These are phyloP conservation scores for Trichoderma guizhouense DNA, from an alignment of 2,329 filamentous ascomycete species.

Conservation along the genomic window DNA sequence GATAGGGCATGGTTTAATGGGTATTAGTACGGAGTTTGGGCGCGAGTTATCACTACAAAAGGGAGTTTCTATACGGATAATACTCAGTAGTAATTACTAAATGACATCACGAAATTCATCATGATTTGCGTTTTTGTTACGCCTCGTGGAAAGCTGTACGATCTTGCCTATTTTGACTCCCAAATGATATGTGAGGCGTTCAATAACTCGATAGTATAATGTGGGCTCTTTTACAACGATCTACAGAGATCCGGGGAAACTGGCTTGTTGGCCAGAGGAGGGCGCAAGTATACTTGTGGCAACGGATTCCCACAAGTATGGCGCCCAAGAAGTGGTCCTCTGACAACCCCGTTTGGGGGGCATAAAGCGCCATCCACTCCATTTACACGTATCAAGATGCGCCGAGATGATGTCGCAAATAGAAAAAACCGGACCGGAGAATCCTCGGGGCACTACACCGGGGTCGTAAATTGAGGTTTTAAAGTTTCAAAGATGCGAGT, in stretches of 20 bases:
- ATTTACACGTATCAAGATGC: background rate
- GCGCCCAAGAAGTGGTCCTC: background rate
- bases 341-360: background rate
- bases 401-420: background rate
- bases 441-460: background rate
- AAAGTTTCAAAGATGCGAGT: background rate
- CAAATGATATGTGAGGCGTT: background rate
- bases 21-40: background rate
- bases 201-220: background rate
- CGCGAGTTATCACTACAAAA: background rate
- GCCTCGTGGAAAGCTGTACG: background rate
- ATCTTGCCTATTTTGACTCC: background rate
- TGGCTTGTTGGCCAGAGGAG: background rate
- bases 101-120: conserved; percentile 14
- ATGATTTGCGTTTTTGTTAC: background rate
- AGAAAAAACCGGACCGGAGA: background rate
- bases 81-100: background rate
- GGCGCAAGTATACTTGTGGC: background rate
- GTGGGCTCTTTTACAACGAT: background rate
- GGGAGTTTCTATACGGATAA: background rate
- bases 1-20: background rate
- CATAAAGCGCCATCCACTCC: background rate
- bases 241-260: background rate
- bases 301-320: background rate
- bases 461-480: background rate